Base-by-base conservation (phyloP, 129 eudicot species). In the Flaveria trinervia region DNA sequence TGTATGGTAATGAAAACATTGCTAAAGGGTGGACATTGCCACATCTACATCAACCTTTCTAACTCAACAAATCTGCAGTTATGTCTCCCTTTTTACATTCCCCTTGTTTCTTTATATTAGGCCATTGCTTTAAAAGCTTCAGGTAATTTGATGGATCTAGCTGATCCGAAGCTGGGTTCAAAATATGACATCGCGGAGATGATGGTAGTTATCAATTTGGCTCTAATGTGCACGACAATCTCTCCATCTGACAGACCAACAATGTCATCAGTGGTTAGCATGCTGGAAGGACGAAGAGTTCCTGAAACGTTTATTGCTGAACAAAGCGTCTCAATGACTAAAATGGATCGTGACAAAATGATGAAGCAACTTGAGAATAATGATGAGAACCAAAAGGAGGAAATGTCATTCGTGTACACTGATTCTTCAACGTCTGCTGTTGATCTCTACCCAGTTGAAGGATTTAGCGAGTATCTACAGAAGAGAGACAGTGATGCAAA, bases 241-340 rank as follows among this genome's bases (percentile, higher is more conserved):
- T 60, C 83, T 26, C 71, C 86, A 25, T 54, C 87, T 2, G 84
- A 56, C 41, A 80, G 89, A 52, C 94, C 94, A 3, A 49, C 61
- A 8, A 89, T 89, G 94, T 86, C 94, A 13, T 39, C 83, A 18
- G 94, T 86, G 2, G 2, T 89, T 46, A 80, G 87, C 84, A 86
- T 89, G 73, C 90, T 89, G 9, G 91, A 86, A 78, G 86, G 86
- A 5, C 75, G 71, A 73, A 79, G 60, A 22, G 69, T 61, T 68
- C 61, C 78, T 39, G 10, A 56, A 12, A 49, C 48, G 20, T 76
- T 76, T 55, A 68, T 62, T 55, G 45, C 68, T 16, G 85, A 78
- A 30, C 57, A 75, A 41, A 79, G 68, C 16, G 18, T 13, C 36
- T 72, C 80, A 8, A 56, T n/a, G 75, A 80, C 39, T 8, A 28